phyloP scores from a whole-genome alignment of 1,284 basidiomycete genomes.

The Coniferiporia weirii region DNA sequence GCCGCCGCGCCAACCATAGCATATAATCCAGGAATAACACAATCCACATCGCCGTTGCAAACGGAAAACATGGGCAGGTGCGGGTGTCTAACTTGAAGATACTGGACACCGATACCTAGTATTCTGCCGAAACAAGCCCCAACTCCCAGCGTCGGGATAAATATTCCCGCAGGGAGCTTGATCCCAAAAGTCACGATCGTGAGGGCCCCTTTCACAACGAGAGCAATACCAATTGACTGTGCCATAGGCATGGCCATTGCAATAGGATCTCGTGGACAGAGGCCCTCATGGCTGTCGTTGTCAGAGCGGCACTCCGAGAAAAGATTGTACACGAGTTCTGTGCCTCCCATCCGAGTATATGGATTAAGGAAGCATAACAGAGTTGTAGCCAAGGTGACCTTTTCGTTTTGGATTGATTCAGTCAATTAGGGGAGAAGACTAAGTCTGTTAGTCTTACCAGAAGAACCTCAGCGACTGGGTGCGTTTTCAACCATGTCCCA shows the following conservation, averaged over 20 bases:
- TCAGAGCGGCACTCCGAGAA: slow-evolving; percentile 77
- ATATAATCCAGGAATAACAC: slow-evolving; percentile 82
- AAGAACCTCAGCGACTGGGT: slow-evolving; percentile 83
- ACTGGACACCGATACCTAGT: slow-evolving; percentile 81
- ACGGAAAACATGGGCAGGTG: slow-evolving; percentile 55
- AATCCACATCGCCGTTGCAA: slow-evolving; percentile 62
- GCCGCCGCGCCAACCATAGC: slow-evolving; percentile 93
- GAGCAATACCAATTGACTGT: slow-evolving; percentile 62
- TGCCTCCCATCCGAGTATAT: slow-evolving; percentile 90
- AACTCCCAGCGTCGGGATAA: slow-evolving; percentile 95
- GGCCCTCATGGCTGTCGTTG: slow-evolving; percentile 50
- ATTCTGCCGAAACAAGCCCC: slow-evolving; percentile 93
- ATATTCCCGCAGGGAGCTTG: slow-evolving; percentile 92
- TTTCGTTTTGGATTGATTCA: slow-evolving; percentile 15
- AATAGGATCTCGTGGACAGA: slow-evolving; percentile 69
- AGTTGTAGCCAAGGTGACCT: slow-evolving; percentile 78
- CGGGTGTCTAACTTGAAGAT: slow-evolving; percentile 67
- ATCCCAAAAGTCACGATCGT: slow-evolving; percentile 94
- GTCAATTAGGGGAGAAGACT: neutral
- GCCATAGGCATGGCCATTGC: slow-evolving; percentile 66
- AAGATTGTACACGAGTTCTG: slow-evolving; percentile 90
- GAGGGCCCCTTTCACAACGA: slow-evolving; percentile 78
- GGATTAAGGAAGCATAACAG: slow-evolving; percentile 84
- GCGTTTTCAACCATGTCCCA: slow-evolving; percentile 71
- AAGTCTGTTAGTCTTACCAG: slow-evolving; percentile 47